Evolutionary conservation across 163 green algal genomes (phyloP), one percentile per base, ranked within the genome.

Genomic region (Scenedesmus sp.): DNA sequence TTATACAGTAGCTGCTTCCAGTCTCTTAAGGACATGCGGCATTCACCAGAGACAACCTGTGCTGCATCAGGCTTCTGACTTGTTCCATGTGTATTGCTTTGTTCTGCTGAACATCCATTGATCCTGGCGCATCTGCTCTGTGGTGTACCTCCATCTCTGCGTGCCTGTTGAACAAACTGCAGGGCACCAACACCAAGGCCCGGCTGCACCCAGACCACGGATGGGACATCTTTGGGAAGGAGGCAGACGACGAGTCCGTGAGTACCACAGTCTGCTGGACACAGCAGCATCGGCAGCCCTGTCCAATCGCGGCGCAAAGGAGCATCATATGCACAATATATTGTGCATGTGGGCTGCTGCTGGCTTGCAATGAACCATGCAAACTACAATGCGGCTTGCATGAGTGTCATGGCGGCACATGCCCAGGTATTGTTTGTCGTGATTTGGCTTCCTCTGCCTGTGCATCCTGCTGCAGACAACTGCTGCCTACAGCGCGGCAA

Each of bases 161-260:
- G 26, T 26, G 26, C 26, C 26, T 26, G 26, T 26, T 26, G 26
- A 26, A 26, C 26, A 26, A 26, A 77, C 2, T 57, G 34, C 34
- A 84, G 70, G 70, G 81, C 81, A 86, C 9, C 15, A 57, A 46
- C 8, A 85, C 62, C 64, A 84, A 84, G n/a, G 52, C 91, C 1
- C 82, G 52, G n/a, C 0, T 64, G 3, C 59, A 92, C 57, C 82
- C 74, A 9, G 73, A 92, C 2, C 90, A 94, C 60, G 57, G 84
- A 10, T 94, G 91, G 88, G 64, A 93, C 76, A 93, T 94, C 60
- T 94, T 94, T 76, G 92, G 92, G 2, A 81, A 23, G 6, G 88
- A 91, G 15, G 59, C 62, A 15, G 88, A 88, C n/a, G 66, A 82
- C 13, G 55, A 90, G 46, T 34, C 82, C 77, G 59, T 89, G 67